A percentile compares a stretch with the other conserved stretches of the same genome.
phyloP scores from a whole-genome alignment of 805 yeast genomes.

The Soucietia sequanensis region DNA sequence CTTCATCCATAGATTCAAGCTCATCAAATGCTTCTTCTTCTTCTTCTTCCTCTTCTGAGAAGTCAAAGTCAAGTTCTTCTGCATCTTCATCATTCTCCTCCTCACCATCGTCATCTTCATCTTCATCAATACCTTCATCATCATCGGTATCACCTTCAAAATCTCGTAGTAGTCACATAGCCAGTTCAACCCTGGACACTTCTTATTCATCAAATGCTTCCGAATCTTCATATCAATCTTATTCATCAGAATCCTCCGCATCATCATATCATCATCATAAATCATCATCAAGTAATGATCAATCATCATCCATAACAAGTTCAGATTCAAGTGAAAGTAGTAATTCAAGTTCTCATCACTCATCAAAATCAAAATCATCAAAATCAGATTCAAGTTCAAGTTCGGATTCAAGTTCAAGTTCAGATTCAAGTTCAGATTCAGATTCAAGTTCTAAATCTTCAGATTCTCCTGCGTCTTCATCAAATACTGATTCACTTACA shows the following conservation, averaged over 20 bases:
- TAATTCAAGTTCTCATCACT: neutral
- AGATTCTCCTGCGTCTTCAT: neutral
- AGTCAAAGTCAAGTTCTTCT: neutral
- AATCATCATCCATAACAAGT: neutral
- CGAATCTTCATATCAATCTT: no score
- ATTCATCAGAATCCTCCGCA: slow-evolving; percentile 1
- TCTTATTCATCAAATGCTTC: slow-evolving; percentile 5
- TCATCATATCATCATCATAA: neutral
- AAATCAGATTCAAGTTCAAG: neutral
- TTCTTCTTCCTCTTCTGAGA: slow-evolving; percentile 11
- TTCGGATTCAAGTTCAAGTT: neutral
- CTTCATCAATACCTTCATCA: slow-evolving; percentile 6
- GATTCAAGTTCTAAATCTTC: neutral
- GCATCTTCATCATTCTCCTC: slow-evolving; percentile 7
- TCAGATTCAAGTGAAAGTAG: neutral
- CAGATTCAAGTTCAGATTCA: neutral
- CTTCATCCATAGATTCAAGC: slow-evolving; percentile 3
- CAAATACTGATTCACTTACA: neutral
- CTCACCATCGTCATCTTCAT: slow-evolving; percentile 7
- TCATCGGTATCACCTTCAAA: slow-evolving; percentile 9
- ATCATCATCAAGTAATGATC: neutral
- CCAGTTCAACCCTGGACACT: neutral
- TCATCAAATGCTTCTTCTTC: slow-evolving; percentile 10
- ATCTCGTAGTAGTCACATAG: slow-evolving; percentile 4
- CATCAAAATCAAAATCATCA: neutral